phyloP scores from a whole-genome alignment of 805 yeast genomes.

The Saccharomycopsis lassenensis region DNA sequence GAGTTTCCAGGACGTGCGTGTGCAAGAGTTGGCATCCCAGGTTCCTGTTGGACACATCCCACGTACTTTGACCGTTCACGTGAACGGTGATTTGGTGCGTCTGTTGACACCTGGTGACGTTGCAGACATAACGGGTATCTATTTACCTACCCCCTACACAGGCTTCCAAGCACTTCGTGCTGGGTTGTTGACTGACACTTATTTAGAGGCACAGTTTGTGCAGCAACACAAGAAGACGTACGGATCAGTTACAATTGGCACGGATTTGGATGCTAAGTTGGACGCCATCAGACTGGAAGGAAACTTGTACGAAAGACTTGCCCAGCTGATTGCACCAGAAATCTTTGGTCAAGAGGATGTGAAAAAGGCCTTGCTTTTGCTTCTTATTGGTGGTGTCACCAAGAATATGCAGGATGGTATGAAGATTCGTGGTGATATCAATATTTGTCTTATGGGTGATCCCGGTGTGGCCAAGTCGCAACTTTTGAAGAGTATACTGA shows the following conservation, averaged over 20 bases:
- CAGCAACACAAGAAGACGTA: slow-evolving; percentile 85
- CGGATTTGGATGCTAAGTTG: slow-evolving; percentile 46
- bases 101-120: slow-evolving; percentile 87
- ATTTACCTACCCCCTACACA: slow-evolving; percentile 89
- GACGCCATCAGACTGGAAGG: slow-evolving; percentile 46
- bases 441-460: slow-evolving; percentile 94
- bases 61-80: slow-evolving; percentile 70
- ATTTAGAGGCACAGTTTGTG: slow-evolving; percentile 76
- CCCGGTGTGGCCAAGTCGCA: slow-evolving; percentile 99
- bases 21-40: slow-evolving; percentile 91
- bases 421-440: slow-evolving; percentile 95
- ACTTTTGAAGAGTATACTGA: slow-evolving; percentile 77
- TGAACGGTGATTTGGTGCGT: slow-evolving; percentile 88
- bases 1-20: slow-evolving; percentile 89
- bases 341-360: slow-evolving; percentile 91
- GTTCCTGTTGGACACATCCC: slow-evolving; percentile 99
- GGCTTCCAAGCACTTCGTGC: slow-evolving; percentile 90
- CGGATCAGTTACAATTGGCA: slow-evolving; percentile 48
- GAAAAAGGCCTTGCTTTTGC: slow-evolving; percentile 75
- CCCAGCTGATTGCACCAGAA: slow-evolving; percentile 93
- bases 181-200: slow-evolving; percentile 89
- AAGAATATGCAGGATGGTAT: slow-evolving; percentile 94
- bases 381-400: slow-evolving; percentile 91
- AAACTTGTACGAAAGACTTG: slow-evolving; percentile 65
- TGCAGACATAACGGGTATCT: slow-evolving; percentile 87